phyloP scores from a whole-genome alignment of 83 land plant genomes.

The Picea mariana region DNA sequence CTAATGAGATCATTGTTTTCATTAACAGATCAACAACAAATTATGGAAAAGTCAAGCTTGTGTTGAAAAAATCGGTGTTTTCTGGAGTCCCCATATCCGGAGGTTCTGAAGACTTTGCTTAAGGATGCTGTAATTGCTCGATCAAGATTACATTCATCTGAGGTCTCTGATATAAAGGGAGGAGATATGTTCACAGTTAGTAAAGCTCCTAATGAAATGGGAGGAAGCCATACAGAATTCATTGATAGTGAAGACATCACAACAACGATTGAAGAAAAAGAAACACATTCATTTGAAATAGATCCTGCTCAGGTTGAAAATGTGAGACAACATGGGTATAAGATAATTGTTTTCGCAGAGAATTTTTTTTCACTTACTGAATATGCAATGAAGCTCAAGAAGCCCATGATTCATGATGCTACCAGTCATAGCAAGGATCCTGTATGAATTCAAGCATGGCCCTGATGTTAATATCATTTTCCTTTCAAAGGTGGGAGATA shows the following conservation, averaged over 20 bases:
- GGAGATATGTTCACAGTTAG: slow-evolving; percentile 60
- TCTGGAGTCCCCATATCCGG: slow-evolving; percentile 91
- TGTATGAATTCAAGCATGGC: no score
- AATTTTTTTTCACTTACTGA: no score
- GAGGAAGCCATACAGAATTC: slow-evolving; percentile 63
- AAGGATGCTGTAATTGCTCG: slow-evolving; percentile 61
- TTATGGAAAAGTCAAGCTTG: no score
- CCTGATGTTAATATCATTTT: slow-evolving; percentile 17
- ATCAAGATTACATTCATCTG: no score
- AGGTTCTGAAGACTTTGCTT: slow-evolving; percentile 79
- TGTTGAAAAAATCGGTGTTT: slow-evolving; percentile 47
- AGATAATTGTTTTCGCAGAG: no score
- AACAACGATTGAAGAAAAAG: slow-evolving; percentile 86
- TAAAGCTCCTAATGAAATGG: slow-evolving; percentile 61
- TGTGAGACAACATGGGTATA: no score
- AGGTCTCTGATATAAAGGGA: slow-evolving; percentile 28
- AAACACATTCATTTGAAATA: no score
- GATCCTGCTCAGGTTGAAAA: no score
- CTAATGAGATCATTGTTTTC: slow-evolving; percentile 87
- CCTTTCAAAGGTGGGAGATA: no score
- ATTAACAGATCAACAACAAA: slow-evolving; percentile 29
- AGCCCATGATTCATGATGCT: no score
- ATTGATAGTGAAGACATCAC: slow-evolving; percentile 69
- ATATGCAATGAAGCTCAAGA: no score
- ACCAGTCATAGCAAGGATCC: no score